Base-by-base conservation (phyloP, 2,329 filamentous ascomycete genomes). In the Xylariaceae sp. region DNA sequence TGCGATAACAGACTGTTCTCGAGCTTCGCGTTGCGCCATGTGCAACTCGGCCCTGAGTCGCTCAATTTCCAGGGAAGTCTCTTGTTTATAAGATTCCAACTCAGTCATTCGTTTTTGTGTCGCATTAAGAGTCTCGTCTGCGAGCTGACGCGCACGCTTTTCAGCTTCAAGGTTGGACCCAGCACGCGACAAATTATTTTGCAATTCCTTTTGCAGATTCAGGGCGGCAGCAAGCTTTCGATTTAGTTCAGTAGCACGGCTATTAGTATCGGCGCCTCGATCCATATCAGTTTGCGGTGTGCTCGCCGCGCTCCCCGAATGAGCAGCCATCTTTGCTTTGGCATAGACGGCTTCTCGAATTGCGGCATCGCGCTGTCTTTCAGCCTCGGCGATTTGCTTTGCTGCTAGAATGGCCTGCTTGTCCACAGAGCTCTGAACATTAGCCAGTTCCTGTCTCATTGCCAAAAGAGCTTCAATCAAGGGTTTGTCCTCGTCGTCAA, bases 271-370 rank as follows among this genome's bases (percentile, higher is more conserved):
- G 3, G 74, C 74, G 44, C 89, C 87, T 30, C 84, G 78, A 43
- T 83, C 82, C 11, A 71, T 79, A 39, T 85, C 85, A 2, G 83
- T 71, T 66, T 85, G 79, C 50, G 87, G 75, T 33, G 84, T 81
- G 65, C 79, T 80, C 35, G 78, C 78, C 45, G 85, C 81, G 63
- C 87, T 91, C 50, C 85, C 81, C 30, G 72, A 65, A 59, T 92
- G 88, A 6, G 92, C 92, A 24, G 92, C 92, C 45, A 97, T 77
- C 69, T 91, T 97, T 2, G 95, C 92, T 69, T 95, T 96, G 27
- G 92, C 91, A 72, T 97, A 97, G 0, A 94, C 89, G 1, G 94
- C 94, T 74, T 99, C 95, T 64, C 88, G 89, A 48, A 99, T 87
- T n/a, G 94, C 94, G 33, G 88, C 86, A 72, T 99, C 94, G 44